Evolutionary conservation across 331 rosid genomes (phyloP).

Genomic region (Stylosanthes scabra): DNA sequence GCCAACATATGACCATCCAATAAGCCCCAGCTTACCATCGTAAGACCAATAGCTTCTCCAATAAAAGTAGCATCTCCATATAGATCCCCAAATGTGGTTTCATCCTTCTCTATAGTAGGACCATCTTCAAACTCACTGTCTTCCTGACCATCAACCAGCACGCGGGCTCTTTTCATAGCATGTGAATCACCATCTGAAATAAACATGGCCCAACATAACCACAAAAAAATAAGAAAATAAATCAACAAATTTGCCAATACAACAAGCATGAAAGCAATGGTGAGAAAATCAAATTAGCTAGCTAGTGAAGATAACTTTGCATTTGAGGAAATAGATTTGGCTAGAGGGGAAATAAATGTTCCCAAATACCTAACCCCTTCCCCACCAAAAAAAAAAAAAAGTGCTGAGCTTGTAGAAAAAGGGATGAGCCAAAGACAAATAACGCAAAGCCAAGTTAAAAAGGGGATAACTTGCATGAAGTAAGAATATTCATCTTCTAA

Average conservation of each 20-base stretch:
- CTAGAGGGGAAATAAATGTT: constrained; percentile 7
- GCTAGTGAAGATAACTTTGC: neutral
- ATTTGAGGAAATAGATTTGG: neutral
- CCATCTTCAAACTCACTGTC: constrained; percentile 71
- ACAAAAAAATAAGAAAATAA: constrained; percentile 20
- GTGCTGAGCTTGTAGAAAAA: too few relatives aligned
- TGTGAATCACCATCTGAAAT: constrained; percentile 70
- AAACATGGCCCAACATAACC: constrained; percentile 41
- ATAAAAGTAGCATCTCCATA: constrained; percentile 65
- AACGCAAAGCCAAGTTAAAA: too few relatives aligned
- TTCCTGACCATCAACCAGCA: constrained; percentile 71
- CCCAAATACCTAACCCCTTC: too few relatives aligned
- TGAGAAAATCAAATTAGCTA: too few relatives aligned
- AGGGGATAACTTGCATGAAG: constrained; percentile 48
- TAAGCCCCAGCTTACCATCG: constrained; percentile 71
- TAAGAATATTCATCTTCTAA: constrained; percentile 75
- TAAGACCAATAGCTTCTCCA: constrained; percentile 48
- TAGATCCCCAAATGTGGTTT: constrained; percentile 73
- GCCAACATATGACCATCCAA: constrained; percentile 81
- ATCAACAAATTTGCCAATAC: neutral
- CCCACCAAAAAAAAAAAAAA: neutral
- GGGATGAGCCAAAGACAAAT: too few relatives aligned
- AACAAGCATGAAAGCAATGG: too few relatives aligned
- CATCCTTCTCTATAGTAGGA: constrained; percentile 55
- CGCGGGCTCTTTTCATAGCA: constrained; percentile 79